phyloP scores from a whole-genome alignment of 192 early-diverging fungal genomes.

The Coemansia guatemalensis region DNA sequence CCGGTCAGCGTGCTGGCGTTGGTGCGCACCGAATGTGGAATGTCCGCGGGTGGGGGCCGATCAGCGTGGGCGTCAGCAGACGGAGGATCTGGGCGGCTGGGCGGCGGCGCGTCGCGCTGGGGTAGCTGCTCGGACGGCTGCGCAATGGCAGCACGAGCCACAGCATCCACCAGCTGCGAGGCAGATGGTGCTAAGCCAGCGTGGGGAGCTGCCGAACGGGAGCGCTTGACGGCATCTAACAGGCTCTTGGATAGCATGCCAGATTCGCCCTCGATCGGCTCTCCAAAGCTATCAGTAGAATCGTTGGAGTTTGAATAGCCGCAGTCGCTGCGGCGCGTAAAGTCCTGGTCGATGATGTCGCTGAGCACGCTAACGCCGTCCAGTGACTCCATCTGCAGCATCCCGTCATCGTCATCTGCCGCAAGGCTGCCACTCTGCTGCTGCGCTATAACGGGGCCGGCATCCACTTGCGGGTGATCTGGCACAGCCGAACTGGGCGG shows the following conservation, averaged over 20 bases:
- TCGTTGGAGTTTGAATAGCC: slow-evolving; percentile 37
- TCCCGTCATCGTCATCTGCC: slow-evolving; percentile 8
- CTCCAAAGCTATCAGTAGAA: slow-evolving; percentile 52
- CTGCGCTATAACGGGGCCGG: neutral
- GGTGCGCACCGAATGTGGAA: slow-evolving; percentile 26
- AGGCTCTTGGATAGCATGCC: slow-evolving; percentile 38
- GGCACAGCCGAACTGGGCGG: slow-evolving; percentile 26
- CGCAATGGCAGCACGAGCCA: slow-evolving; percentile 14
- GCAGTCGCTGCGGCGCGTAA: slow-evolving; percentile 29
- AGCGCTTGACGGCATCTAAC: slow-evolving; percentile 5
- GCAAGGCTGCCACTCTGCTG: neutral
- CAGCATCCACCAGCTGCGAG: slow-evolving; percentile 11
- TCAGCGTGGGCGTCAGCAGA: neutral
- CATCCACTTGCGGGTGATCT: neutral
- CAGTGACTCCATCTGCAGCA: slow-evolving; percentile 49
- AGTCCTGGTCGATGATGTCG: slow-evolving; percentile 33
- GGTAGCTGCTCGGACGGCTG: neutral
- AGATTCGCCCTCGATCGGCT: slow-evolving; percentile 42
- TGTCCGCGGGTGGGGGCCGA: neutral
- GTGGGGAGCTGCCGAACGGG: neutral
- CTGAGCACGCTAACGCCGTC: slow-evolving; percentile 39
- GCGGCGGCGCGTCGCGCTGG: neutral
- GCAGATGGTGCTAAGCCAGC: neutral
- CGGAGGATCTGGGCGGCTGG: neutral
- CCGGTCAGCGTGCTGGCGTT: slow-evolving; percentile 28